A percentile compares a stretch with the other conserved stretches of the same genome.
These are phyloP conservation scores for Trichoderma gamsii DNA, from an alignment of 495 filamentous ascomycete genomes.

Conservation along the genomic window DNA sequence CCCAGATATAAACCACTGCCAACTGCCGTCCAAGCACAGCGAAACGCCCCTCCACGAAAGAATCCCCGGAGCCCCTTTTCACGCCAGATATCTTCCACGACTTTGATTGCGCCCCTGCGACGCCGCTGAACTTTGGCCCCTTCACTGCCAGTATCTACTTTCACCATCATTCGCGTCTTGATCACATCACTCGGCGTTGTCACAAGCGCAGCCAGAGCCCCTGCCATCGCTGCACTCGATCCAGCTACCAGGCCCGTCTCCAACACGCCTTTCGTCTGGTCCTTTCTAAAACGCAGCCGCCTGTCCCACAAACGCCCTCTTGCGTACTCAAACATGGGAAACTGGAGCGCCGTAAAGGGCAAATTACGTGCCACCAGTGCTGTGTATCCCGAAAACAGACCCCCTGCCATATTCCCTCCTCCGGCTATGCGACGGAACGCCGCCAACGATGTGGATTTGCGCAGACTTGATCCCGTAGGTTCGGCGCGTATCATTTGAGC, in stretches of 20 bases:
- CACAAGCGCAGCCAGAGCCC: slow-evolving; percentile 59
- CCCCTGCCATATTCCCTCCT: slow-evolving; percentile 22
- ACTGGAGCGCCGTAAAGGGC: slow-evolving; percentile 82
- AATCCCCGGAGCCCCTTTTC: slow-evolving; percentile 65
- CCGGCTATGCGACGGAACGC: slow-evolving; percentile 36
- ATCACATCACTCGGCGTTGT: slow-evolving; percentile 82
- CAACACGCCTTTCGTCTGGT: slow-evolving; percentile 27
- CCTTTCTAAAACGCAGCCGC: slow-evolving; percentile 18
- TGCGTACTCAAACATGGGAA: slow-evolving; percentile 74
- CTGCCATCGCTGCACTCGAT: slow-evolving; percentile 60
- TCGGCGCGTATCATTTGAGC: slow-evolving; percentile 59
- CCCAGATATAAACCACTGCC: slow-evolving; percentile 80
- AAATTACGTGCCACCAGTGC: slow-evolving; percentile 74
- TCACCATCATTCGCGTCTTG: slow-evolving; percentile 73
- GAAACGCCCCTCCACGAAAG: slow-evolving; percentile 69
- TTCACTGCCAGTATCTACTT: slow-evolving; percentile 34
- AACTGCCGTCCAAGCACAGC: slow-evolving; percentile 73
- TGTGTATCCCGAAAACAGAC: slow-evolving; percentile 71
- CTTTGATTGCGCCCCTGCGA: slow-evolving; percentile 35
- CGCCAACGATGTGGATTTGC: slow-evolving; percentile 35
- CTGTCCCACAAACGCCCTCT: slow-evolving; percentile 36
- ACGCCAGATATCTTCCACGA: slow-evolving; percentile 55
- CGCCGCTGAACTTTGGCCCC: slow-evolving; percentile 22
- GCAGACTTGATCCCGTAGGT: slow-evolving; percentile 10
- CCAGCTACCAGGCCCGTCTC: slow-evolving; percentile 67